Percentiles rank a stretch among this genome's conserved stretches.
Evolutionary conservation across 345 rosid species (phyloP).

Genomic region (Microcos paniculata): DNA sequence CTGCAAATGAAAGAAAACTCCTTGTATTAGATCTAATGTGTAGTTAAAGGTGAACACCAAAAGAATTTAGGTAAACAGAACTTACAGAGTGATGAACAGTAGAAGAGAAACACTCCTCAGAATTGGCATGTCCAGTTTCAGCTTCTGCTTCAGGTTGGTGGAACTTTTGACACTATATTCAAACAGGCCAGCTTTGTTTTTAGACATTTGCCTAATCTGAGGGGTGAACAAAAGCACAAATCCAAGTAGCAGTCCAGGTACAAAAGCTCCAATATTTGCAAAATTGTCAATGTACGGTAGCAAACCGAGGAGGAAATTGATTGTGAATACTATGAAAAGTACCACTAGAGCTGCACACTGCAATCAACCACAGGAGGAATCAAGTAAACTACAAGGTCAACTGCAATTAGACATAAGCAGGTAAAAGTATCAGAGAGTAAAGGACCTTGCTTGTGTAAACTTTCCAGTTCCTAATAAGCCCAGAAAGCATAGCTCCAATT

Average conservation of each 20-base stretch:
- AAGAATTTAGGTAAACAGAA: neutral
- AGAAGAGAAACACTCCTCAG: conserved; percentile 57
- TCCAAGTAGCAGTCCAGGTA: conserved; percentile 79
- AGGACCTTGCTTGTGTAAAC: conserved; percentile 62
- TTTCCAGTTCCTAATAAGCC: conserved; percentile 65
- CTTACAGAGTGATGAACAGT: conserved; percentile 63
- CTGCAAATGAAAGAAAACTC: conserved; percentile 31
- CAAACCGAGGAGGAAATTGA: conserved; percentile 68
- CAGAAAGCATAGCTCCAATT: conserved; percentile 77
- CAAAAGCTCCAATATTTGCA: conserved; percentile 71
- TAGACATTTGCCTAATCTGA: conserved; percentile 40
- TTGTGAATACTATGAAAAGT: conserved; percentile 39
- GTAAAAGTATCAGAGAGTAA: conserved; percentile 10
- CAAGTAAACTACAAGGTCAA: conserved; percentile 14
- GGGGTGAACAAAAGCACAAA: conserved; percentile 63
- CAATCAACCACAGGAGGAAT: conserved; percentile 28
- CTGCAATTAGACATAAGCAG: neutral
- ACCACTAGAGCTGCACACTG: conserved; percentile 65
- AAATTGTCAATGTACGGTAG: conserved; percentile 72
- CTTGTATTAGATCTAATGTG: conserved; percentile 1
- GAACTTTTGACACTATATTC: conserved; percentile 44
- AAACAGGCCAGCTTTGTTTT: conserved; percentile 47
- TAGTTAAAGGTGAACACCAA: conserved; percentile 3
- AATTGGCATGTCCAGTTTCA: conserved; percentile 67
- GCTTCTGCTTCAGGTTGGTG: conserved; percentile 51